Conservation (phyloP, 73 alveolate species). For the Paramecium pentaurelia region DNA sequence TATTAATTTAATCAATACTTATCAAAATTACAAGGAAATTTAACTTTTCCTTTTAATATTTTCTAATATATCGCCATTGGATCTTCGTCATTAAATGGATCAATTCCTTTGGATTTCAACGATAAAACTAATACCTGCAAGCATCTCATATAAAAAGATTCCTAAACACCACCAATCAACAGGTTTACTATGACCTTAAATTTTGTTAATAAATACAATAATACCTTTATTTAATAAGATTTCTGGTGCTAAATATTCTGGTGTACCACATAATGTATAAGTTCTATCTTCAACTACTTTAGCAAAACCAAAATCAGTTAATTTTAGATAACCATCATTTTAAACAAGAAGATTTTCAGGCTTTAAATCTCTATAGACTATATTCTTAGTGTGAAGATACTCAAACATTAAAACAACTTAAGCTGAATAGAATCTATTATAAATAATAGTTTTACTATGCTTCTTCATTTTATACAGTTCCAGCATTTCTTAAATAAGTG, state of each 20-base stretch:
- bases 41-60: conserved; percentile 86
- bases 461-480: conserved; percentile 77
- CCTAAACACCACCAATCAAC: conserved; percentile 99
- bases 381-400: conserved; percentile 91
- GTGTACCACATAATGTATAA: conserved; percentile 98
- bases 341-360: conserved; percentile 94
- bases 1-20: background rate
- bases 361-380: conserved; percentile 94
- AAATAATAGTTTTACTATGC: conserved; percentile 65
- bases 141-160: conserved; percentile 90
- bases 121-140: conserved; percentile 72
- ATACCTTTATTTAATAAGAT: conserved; percentile 81
- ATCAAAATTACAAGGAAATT: conserved; percentile 86
- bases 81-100: conserved; percentile 95
- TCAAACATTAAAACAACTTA: conserved; percentile 88
- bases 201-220: background rate
- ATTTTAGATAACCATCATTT: conserved; percentile 93
- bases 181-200: conserved; percentile 98
- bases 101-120: conserved; percentile 62
- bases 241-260: conserved; percentile 99
- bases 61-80: conserved; percentile 96
- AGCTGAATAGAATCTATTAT: conserved; percentile 68
- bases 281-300: conserved; percentile 96
- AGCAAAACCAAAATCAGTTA: conserved; percentile 99
- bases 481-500: conserved; percentile 82